These are phyloP conservation scores for Phaeosphaeria sp. DNA, from an alignment of 2,329 filamentous ascomycete species.

Conservation along the genomic window DNA sequence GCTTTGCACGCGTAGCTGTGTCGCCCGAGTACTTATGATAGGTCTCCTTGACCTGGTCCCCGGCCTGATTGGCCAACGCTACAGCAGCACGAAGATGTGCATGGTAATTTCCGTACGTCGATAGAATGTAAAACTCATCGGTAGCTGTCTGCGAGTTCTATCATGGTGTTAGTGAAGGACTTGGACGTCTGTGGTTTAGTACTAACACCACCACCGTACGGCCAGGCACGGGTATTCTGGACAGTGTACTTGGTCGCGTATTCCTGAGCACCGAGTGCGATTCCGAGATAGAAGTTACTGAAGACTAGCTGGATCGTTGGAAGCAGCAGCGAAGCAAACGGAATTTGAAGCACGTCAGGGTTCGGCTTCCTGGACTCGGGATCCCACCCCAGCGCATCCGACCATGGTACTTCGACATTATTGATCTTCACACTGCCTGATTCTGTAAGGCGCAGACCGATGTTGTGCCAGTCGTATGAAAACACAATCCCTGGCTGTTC, in stretches of 20 bases:
- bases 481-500: slow-evolving; percentile 65
- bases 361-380: slow-evolving; percentile 57
- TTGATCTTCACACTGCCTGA: slow-evolving; percentile 68
- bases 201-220: slow-evolving; percentile 63
- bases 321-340: slow-evolving; percentile 64
- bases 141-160: slow-evolving; percentile 62
- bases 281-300: slow-evolving; percentile 70
- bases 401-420: slow-evolving; percentile 64
- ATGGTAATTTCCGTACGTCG: slow-evolving; percentile 68
- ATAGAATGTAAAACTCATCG: slow-evolving; percentile 71
- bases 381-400: slow-evolving; percentile 68
- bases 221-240: slow-evolving; percentile 66
- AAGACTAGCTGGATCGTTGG: slow-evolving; percentile 72
- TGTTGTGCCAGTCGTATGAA: slow-evolving; percentile 68
- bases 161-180: slow-evolving; percentile 1
- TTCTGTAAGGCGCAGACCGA: slow-evolving; percentile 68
- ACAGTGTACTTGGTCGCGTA: slow-evolving; percentile 64
- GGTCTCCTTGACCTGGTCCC: slow-evolving; percentile 55
- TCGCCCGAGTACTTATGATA: slow-evolving; percentile 51
- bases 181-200: neutral
- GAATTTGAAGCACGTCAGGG: slow-evolving; percentile 57
- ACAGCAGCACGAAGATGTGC: slow-evolving; percentile 67
- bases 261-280: slow-evolving; percentile 64
- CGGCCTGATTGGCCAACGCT: slow-evolving; percentile 64
- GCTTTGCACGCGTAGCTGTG: slow-evolving; percentile 45